Evolutionary conservation across 2,329 filamentous ascomycete genomes (phyloP), one percentile per base, ranked within the genome.

Genomic region (Metarhizium robertsii): DNA sequence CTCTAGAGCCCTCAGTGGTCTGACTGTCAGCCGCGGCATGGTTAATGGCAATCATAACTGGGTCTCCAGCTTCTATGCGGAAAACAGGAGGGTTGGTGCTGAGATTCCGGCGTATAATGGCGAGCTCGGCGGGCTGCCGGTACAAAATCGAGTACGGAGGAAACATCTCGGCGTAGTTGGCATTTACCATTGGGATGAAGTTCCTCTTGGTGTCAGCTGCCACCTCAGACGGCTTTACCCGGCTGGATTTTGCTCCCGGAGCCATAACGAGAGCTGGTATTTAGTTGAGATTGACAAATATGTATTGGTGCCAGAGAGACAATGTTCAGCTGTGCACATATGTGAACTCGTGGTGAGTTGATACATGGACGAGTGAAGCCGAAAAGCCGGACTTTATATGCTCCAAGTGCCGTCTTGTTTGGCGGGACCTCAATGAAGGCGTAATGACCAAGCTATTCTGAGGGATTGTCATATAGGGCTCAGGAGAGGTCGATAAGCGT

Each of bases 171-270:
- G 71, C 75, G 69, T 79, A 83, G 65, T 80, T 74, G 40, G 76
- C 73, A 64, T 76, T 79, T 62, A 89, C 81, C 59, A 79, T 73
- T 16, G 86, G 86, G 60, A 89, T 85, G 65, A 85, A 87, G 57
- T 79, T 78, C 62, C 77, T 79, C 69, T 88, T 88, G n/a, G 85
- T 86, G 66, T 89, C 86, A 30, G 83, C 80, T 54, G 87, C 87
- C 54, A 90, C 81, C 60, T 90, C 86, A 45, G 85, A 71, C 36
- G 71, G 70, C 63, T 67, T 65, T 52, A 70, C 66, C 36, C 66
- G 64, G 56, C 64, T 64, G 34, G 67, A 63, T 59, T 62, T 70
- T 47, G 66, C 61, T 36, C 59, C 55, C 25, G 69, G 65, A 45
- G 65, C 65, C 70, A 72, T 72, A 34, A 48, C 56, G 53, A 51